Evolutionary conservation across 2,329 filamentous ascomycete genomes (phyloP), one percentile per base, ranked within the genome.

Genomic region (Colletotrichum karsti): DNA sequence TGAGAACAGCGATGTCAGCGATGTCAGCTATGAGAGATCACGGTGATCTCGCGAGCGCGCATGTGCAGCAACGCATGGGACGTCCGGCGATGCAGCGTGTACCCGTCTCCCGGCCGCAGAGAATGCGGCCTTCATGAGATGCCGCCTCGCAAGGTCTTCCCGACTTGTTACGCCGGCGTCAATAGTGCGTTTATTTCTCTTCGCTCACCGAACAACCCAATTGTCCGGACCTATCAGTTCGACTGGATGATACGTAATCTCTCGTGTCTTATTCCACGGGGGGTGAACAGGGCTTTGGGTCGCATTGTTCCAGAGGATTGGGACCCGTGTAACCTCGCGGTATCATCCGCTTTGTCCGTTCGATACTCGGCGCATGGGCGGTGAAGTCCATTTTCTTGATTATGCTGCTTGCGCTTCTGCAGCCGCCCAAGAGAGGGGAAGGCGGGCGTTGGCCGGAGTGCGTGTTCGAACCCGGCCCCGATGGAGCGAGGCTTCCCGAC

Each of bases 111-210:
- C 39, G 30, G 48, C 28, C 33, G 46, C 30, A 18, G 54, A 6
- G 5, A 22, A n/a, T n/a, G n/a, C n/a, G 13, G 22, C 15, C 33
- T 22, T 15, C 33, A n/a, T n/a, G 30, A 13, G 13, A 39, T 9
- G 28, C 22, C 15, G 8, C 5, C 35, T 67, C 53, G 64, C 64
- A 67, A 67, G 44, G 5, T 39, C 18, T 58, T 64, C 64, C 59
- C 9, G 18, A 33, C 22, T 67, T 18, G 53, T 48, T 39, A 48
- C 30, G 35, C 50, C 33, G n/a, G 20, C 35, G 6, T 56, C 63
- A 41, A 42, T 67, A 50, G 50, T 42, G 8, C 48, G n/a, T 12
- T 35, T 26, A 24, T 33, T 5, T 26, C 50, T 28, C 30, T 28
- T 26, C 41, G 4, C 33, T 12, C 5, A 20, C 41, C 13, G 4